Evolutionary conservation across 2,329 filamentous ascomycete genomes (phyloP).

Genomic region (Monosporascus sp.): DNA sequence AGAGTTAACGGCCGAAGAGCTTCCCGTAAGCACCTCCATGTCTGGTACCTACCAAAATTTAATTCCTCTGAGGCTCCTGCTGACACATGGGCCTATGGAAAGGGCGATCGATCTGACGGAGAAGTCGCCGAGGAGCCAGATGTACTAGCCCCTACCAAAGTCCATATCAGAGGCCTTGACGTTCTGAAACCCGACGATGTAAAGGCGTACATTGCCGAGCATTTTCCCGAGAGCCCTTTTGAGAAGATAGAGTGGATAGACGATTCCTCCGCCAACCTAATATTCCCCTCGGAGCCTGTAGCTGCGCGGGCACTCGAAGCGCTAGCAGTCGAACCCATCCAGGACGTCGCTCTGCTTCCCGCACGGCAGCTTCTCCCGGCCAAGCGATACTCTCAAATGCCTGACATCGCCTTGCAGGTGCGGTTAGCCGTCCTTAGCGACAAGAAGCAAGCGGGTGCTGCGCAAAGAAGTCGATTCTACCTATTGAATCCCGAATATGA

Average conservation of each 20-base stretch:
- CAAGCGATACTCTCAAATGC: constrained; percentile 62
- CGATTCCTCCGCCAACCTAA: constrained; percentile 81
- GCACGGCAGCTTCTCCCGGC: constrained; percentile 62
- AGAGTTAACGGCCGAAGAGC: constrained; percentile 25
- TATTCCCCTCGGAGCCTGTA: constrained; percentile 57
- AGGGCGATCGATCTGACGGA: constrained; percentile 33
- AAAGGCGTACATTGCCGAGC: constrained; percentile 64
- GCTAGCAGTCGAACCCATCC: constrained; percentile 46
- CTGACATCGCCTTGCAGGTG: constrained; percentile 64
- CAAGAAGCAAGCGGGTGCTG: constrained; percentile 73
- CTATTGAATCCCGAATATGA: constrained; percentile 87
- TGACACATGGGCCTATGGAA: constrained; percentile 7
- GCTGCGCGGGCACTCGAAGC: constrained; percentile 51
- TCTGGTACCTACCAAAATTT: neutral
- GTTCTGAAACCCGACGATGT: constrained; percentile 76
- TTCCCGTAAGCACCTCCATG: constrained; percentile 16
- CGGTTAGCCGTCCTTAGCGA: constrained; percentile 71
- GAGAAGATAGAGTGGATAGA: constrained; percentile 87
- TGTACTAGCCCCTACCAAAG: constrained; percentile 49
- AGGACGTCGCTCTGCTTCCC: constrained; percentile 51
- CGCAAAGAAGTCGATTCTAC: constrained; percentile 83
- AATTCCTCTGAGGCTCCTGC: constrained; percentile 2
- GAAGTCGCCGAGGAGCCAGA: constrained; percentile 34
- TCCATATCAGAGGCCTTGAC: constrained; percentile 82
- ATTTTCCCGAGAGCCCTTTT: constrained; percentile 53